Conservation (phyloP, 345 rosid species). For the Sonneratia caseolaris region DNA sequence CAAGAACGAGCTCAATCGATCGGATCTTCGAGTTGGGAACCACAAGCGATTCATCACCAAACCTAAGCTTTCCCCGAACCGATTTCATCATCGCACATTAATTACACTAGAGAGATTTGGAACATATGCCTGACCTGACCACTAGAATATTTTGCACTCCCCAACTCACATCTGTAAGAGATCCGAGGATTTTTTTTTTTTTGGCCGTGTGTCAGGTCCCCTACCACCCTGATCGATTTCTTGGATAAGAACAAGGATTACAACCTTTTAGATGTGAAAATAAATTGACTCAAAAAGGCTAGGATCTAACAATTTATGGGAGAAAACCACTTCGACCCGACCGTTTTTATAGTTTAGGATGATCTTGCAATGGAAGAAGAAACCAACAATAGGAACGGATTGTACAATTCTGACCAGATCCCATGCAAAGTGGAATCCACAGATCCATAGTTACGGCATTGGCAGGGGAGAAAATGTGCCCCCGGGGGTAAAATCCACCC, state of each 20-base stretch:
- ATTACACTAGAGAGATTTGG: constrained; percentile 89
- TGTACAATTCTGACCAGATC: too few relatives aligned
- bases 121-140: not conserved
- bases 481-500: too few relatives aligned
- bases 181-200: not conserved
- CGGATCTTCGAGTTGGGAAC: constrained; percentile 59
- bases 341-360: too few relatives aligned
- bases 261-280: constrained; percentile 4
- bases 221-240: constrained; percentile 82
- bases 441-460: too few relatives aligned
- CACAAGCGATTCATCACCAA: constrained; percentile 74
- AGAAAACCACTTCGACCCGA: too few relatives aligned
- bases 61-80: constrained; percentile 84
- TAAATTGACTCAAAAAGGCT: too few relatives aligned
- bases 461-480: too few relatives aligned
- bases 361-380: too few relatives aligned
- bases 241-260: constrained; percentile 97
- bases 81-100: constrained; percentile 62
- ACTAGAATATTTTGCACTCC: not conserved
- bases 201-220: constrained; percentile 38
- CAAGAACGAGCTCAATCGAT: constrained; percentile 81
- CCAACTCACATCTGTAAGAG: not conserved
- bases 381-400: too few relatives aligned
- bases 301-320: too few relatives aligned
- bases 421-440: too few relatives aligned